A percentile compares a stretch with the other conserved stretches of the same genome.
These are phyloP conservation scores for Collybia sordida DNA, from an alignment of 768 basidiomycete species.

Conservation along the genomic window DNA sequence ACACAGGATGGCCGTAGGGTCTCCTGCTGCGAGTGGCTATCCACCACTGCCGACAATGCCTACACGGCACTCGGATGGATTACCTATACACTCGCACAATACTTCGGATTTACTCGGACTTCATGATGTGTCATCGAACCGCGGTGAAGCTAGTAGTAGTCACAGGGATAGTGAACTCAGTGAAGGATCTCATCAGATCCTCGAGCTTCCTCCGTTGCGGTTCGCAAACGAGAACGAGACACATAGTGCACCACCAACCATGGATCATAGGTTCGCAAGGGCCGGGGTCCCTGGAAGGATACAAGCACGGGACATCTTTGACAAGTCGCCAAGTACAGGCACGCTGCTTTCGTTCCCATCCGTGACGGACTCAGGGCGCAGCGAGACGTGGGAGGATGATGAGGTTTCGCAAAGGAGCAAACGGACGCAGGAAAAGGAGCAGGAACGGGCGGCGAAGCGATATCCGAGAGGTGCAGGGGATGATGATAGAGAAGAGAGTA, in stretches of 20 bases:
- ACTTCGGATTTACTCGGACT: conserved; percentile 27
- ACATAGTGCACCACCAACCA: conserved; percentile 47
- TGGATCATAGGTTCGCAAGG: conserved; percentile 31
- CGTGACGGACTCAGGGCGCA: conserved; percentile 49
- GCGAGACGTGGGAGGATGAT: conserved; percentile 38
- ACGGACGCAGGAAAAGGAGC: conserved; percentile 15
- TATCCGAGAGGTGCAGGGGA: conserved; percentile 50
- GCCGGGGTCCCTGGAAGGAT: conserved; percentile 21
- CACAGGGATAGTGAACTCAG: conserved; percentile 3
- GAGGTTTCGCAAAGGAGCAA: conserved; percentile 14
- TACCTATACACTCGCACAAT: conserved; percentile 12
- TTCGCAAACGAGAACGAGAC: conserved; percentile 31
- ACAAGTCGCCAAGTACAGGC: conserved; percentile 22
- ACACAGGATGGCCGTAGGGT: conserved; percentile 39
- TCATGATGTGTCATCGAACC: conserved; percentile 17
- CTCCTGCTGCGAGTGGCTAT: conserved; percentile 26
- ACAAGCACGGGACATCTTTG: conserved; percentile 39
- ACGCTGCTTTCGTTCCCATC: conserved; percentile 50
- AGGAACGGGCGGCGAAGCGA: conserved; percentile 37
- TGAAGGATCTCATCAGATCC: conserved; percentile 21
- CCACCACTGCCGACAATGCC: conserved; percentile 35
- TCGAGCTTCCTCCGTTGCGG: conserved; percentile 28
- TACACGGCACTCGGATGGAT: conserved; percentile 12
- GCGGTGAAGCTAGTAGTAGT: conserved; percentile 10
- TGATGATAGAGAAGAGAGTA: conserved; percentile 63